These are phyloP conservation scores for Ustilago vetiveriae DNA, from an alignment of 1,284 basidiomycete genomes.

Conservation along the genomic window DNA sequence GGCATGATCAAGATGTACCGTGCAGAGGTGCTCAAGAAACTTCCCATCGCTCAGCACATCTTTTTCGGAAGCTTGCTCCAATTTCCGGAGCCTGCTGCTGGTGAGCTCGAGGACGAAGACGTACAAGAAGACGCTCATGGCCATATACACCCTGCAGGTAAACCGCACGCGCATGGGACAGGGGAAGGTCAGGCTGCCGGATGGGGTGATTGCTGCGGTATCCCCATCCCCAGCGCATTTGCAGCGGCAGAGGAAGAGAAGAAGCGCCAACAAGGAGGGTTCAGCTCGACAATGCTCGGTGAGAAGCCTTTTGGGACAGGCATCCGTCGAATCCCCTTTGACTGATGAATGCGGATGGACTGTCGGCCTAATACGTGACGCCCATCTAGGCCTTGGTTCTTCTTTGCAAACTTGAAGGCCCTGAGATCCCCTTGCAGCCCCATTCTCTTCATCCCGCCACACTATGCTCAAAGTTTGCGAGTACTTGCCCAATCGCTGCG, in stretches of 20 bases:
- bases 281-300: constrained; percentile 28
- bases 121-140: constrained; percentile 72
- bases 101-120: constrained; percentile 67
- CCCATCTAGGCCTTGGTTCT: no score
- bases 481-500: no score
- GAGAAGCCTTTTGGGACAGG: constrained; percentile 33
- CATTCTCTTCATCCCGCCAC: no score
- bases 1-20: constrained; percentile 99
- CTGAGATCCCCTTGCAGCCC: no score
- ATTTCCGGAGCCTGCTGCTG: constrained; percentile 72
- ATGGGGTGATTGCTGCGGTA: constrained; percentile 83
- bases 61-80: constrained; percentile 86
- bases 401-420: no score
- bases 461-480: no score
- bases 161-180: constrained; percentile 57
- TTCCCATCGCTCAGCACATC: constrained; percentile 96
- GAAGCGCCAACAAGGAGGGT: constrained; percentile 28
- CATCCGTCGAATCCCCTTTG: constrained; percentile 44
- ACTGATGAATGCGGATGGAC: no score
- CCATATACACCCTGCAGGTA: constrained; percentile 70
- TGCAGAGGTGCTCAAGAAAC: constrained; percentile 92
- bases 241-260: constrained; percentile 66
- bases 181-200: constrained; percentile 70
- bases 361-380: no score
- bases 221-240: constrained; percentile 68